Evolutionary conservation across 352 stramenopile species (phyloP).

Genomic region (Phytophthora macrochlamydospora): DNA sequence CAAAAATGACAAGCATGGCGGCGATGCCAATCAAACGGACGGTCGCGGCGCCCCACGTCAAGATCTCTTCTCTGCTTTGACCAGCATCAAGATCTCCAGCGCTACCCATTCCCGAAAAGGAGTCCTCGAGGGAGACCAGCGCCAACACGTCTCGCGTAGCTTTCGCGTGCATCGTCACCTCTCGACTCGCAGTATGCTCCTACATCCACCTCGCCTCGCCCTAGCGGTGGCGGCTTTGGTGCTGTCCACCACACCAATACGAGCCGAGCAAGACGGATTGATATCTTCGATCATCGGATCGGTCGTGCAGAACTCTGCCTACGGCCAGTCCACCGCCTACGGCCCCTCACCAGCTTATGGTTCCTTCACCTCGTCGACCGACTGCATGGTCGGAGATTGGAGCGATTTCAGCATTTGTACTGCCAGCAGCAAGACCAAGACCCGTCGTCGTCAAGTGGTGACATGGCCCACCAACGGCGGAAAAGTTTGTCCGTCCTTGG

Average conservation of each 20-base stretch:
- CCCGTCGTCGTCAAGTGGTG: conserved; percentile 40
- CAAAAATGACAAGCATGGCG: conserved; percentile 23
- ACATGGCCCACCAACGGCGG: conserved; percentile 36
- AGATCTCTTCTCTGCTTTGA: conserved; percentile 18
- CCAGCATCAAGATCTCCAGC: conserved; percentile 2
- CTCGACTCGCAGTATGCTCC: conserved; percentile 10
- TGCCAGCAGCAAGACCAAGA: conserved; percentile 39
- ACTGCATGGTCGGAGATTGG: conserved; percentile 51
- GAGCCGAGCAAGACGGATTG: conserved; percentile 13
- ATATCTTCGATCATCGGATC: not conserved
- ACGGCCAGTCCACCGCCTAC: not conserved
- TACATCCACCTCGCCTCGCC: conserved; percentile 9
- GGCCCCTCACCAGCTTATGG: not conserved
- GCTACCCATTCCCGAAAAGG: conserved; percentile 22
- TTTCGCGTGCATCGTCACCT: conserved; percentile 3
- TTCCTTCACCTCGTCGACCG: conserved; percentile 7
- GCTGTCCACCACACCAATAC: not conserved
- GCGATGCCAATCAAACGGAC: conserved; percentile 23
- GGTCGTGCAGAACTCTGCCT: not conserved
- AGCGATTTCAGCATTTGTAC: conserved; percentile 39
- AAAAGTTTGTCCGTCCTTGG: conserved; percentile 42
- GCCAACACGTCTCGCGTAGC: conserved; percentile 18
- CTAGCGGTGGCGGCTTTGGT: conserved; percentile 13
- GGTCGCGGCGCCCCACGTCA: not conserved
- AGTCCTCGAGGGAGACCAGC: conserved; percentile 3